These are phyloP conservation scores for Helicocarpus griseus DNA, from an alignment of 2,329 filamentous ascomycete genomes.

Conservation along the genomic window DNA sequence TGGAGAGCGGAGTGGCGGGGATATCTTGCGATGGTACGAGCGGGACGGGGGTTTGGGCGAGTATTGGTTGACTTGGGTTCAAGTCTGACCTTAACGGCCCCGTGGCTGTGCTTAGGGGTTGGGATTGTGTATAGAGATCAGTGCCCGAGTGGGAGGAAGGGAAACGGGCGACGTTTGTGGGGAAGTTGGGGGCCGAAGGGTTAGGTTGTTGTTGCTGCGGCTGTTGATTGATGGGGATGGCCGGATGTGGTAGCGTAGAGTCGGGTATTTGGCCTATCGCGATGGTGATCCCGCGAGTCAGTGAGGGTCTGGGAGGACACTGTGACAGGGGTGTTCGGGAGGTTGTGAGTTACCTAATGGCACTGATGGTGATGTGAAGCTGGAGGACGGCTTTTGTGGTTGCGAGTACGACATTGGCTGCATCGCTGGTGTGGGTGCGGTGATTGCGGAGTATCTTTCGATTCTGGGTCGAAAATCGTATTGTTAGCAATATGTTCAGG, in stretches of 20 bases:
- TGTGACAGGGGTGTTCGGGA: not conserved
- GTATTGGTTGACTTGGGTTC: not conserved
- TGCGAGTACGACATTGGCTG: not conserved
- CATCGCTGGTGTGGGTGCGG: not conserved
- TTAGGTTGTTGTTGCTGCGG: conserved; percentile 4
- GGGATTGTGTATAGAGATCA: conserved; percentile 9
- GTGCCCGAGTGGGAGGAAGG: conserved; percentile 4
- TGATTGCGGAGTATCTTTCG: conserved; percentile 18
- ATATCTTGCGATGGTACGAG: not conserved
- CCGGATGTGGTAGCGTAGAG: conserved; percentile 1
- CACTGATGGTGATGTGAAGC: not conserved
- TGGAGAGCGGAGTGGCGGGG: conserved; percentile 7
- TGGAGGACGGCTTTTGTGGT: not conserved
- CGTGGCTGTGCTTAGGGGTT: not conserved
- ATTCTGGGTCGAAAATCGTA: conserved; percentile 13
- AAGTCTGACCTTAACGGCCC: no score
- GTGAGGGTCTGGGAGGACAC: not conserved
- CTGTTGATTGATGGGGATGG: not conserved
- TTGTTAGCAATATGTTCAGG: not conserved
- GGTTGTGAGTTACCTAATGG: not conserved
- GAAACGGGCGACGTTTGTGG: conserved; percentile 3
- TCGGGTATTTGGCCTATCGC: conserved; percentile 1
- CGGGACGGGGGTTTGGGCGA: not conserved
- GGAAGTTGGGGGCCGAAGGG: conserved; percentile 7
- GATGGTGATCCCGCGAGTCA: not conserved